Base-by-base conservation (phyloP, 164 flowering plant genomes). In the Vitis rotundifolia region DNA sequence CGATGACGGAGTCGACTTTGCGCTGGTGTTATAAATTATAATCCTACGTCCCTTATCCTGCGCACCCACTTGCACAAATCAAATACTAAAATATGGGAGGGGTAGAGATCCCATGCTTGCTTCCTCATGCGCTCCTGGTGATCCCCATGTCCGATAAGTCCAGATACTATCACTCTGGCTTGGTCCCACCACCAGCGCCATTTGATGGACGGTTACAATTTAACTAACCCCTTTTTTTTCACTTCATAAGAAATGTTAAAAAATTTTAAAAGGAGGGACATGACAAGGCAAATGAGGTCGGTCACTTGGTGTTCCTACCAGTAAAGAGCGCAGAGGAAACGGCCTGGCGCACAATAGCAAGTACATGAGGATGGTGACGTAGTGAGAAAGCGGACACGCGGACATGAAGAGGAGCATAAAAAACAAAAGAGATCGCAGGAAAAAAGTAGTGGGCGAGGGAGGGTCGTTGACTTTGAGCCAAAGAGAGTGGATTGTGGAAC, bases 21-120 rank as follows among this genome's bases (percentile, higher is more conserved):
- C 5, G 44, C 44, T 37, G 44, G 44, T 37, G 44, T 37, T 37
- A 37, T 3, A 37, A 37, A 37, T 37, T 37, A 37, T 37, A 37
- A 37, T 37, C 44, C 44, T 37, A 37, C 51, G 8, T 28, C 63
- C 48, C 76, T 73, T 73, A 73, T 55, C 71, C 63, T 73, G 68
- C 76, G 76, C 76, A 62, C 68, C 63, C 28, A 13, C 7, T 28
- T 15, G 1, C 11, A 61, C 49, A 8, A 8, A 26, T 18, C 16
- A 26, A 44, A 7, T 47, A n/a, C 52, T 5, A 44, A 5, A 15
- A 16, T 47, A 13, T 11, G 53, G 13, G n/a, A 19, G 28, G 28
- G 44, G 44, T 5, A 37, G 44, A 13, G 56, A 13, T 53, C 7
- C 7, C 14, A 12, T 53, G 5, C 14, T 14, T 1, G 56, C 56